Conservation (phyloP, 202 grass and related monocot species). For the Bolboschoenoplectus hybrid region DNA sequence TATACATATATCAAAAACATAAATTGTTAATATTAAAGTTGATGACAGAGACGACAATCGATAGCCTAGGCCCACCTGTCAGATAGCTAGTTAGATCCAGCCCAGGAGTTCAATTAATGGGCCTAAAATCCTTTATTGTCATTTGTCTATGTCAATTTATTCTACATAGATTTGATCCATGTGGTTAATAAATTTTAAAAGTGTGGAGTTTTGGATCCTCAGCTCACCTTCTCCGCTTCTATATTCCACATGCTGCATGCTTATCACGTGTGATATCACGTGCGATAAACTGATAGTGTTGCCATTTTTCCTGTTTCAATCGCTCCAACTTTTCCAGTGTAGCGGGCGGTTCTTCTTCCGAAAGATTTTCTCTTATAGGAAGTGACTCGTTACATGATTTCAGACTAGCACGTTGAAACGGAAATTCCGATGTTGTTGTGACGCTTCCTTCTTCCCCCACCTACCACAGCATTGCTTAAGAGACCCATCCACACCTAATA, state of each 20-base stretch:
- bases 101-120: no score
- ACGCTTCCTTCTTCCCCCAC: conserved; percentile 40
- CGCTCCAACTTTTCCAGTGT: not conserved
- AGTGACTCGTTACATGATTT: not conserved
- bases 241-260: not conserved
- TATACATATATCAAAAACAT: no score
- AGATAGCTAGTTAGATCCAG: no score
- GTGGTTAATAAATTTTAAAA: no score
- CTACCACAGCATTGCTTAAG: conserved; percentile 26
- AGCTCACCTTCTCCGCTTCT: no score
- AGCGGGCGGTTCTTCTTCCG: not conserved
- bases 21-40: no score
- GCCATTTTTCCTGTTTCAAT: not conserved
- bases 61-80: no score
- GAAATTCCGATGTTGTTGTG: not conserved
- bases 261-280: not conserved
- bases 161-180: no score
- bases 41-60: no score
- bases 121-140: no score
- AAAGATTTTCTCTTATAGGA: not conserved
- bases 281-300: not conserved
- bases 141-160: no score
- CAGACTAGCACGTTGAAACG: not conserved
- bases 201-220: no score
- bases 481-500: conserved; percentile 37